Conservation (phyloP, 176 grass and related monocot species). For the Secale cereale region DNA sequence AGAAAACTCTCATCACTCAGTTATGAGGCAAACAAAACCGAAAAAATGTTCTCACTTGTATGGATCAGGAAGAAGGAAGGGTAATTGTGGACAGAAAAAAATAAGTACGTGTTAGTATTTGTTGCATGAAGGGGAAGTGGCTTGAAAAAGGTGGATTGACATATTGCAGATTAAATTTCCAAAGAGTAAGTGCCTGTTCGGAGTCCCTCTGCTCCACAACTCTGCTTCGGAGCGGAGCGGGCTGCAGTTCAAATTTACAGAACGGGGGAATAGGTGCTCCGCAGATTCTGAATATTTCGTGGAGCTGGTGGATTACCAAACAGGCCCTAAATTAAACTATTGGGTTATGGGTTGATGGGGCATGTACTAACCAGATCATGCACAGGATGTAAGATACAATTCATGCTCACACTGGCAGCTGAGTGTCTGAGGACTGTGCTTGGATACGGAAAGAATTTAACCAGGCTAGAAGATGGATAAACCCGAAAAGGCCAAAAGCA, state of each 20-base stretch:
- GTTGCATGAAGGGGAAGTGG: background rate
- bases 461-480: background rate
- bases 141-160: background rate
- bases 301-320: too few species aligned
- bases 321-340: too few species aligned
- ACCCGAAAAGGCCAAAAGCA: background rate
- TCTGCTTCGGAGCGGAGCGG: too few species aligned
- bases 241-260: too few species aligned
- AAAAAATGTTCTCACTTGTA: background rate
- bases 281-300: too few species aligned
- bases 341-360: too few species aligned
- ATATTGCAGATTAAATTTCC: too few species aligned
- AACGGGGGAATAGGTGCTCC: too few species aligned
- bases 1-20: too few species aligned
- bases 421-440: background rate
- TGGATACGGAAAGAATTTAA: too few species aligned
- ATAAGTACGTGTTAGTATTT: background rate
- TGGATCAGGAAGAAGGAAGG: background rate
- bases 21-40: background rate
- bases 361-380: background rate
- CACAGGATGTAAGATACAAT: background rate
- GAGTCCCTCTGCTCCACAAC: too few species aligned
- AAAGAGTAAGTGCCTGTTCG: too few species aligned
- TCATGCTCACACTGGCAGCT: background rate
- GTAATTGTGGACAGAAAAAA: background rate